phyloP scores from a whole-genome alignment of 1,139 yeast species.

The Wickerhamomyces sp. region DNA sequence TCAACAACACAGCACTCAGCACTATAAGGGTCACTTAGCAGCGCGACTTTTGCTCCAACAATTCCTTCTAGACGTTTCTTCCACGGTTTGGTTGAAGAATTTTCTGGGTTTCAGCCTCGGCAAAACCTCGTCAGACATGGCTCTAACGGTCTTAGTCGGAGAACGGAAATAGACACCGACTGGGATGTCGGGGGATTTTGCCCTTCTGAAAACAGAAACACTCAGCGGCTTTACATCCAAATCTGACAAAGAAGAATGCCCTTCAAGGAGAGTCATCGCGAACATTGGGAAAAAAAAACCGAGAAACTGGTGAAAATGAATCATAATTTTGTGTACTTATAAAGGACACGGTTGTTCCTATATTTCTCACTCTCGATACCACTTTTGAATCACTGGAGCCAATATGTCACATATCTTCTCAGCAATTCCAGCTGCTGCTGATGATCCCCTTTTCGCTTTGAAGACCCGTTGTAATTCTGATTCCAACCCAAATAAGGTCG shows the following conservation, averaged over 20 bases:
- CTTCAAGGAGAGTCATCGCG: background rate
- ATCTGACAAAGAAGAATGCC: background rate
- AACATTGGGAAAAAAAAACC: background rate
- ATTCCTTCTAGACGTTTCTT: too few species aligned
- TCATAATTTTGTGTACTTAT: background rate
- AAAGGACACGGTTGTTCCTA: background rate
- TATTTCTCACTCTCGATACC: background rate
- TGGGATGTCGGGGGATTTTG: background rate
- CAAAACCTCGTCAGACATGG: too few species aligned
- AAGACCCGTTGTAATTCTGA: slow-evolving; percentile 72
- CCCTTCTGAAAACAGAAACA: background rate
- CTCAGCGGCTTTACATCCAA: background rate
- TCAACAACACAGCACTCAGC: too few species aligned
- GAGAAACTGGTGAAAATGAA: background rate
- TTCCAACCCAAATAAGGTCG: slow-evolving; percentile 58
- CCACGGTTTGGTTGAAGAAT: too few species aligned
- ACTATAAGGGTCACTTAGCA: too few species aligned
- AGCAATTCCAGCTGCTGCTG: slow-evolving; percentile 56
- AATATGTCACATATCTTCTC: slow-evolving; percentile 21
- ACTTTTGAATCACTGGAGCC: background rate
- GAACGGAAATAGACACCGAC: background rate
- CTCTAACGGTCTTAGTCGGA: too few species aligned
- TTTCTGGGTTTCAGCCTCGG: too few species aligned
- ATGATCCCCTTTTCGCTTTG: slow-evolving; percentile 79
- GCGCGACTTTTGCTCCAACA: too few species aligned